phyloP scores from a whole-genome alignment of 345 rosid genomes.

The Arabidopsis suecica region DNA sequence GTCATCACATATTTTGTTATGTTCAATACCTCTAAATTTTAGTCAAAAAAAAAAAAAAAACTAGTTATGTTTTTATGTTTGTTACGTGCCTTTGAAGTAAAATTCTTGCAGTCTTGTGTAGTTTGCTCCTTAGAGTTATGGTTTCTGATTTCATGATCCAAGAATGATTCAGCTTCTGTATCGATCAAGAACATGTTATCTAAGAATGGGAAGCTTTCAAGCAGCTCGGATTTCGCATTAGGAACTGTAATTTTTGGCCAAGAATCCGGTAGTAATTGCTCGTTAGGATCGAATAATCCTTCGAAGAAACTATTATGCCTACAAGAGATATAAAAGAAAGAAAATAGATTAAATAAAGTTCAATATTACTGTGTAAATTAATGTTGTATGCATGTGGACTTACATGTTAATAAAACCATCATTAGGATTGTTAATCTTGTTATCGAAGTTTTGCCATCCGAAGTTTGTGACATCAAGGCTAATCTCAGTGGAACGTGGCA shows the following conservation, averaged over 20 bases:
- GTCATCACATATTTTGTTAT: neutral
- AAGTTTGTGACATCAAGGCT: constrained; percentile 33
- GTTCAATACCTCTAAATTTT: constrained; percentile 4
- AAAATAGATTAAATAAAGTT: neutral
- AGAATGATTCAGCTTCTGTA: constrained; percentile 42
- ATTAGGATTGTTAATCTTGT: constrained; percentile 26
- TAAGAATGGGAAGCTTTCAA: constrained; percentile 36
- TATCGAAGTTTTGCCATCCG: constrained; percentile 42
- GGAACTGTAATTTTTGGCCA: constrained; percentile 24
- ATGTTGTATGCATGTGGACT: constrained; percentile 14
- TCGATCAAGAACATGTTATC: constrained; percentile 41
- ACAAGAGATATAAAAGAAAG: neutral
- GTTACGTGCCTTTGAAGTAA: constrained; percentile 44
- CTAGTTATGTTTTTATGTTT: constrained; percentile 6
- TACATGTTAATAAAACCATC: constrained; percentile 38
- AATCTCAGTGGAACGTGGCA: constrained; percentile 30
- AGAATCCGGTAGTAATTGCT: constrained; percentile 26
- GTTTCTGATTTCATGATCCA: constrained; percentile 33
- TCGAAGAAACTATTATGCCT: constrained; percentile 43
- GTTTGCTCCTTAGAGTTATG: constrained; percentile 23
- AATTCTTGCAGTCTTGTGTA: constrained; percentile 26
- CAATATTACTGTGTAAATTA: neutral
- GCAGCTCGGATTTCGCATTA: constrained; percentile 43
- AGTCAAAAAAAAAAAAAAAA: neutral
- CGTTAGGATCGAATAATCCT: constrained; percentile 41